Evolutionary conservation across 805 yeast species (phyloP).

Genomic region (Sugiyamaella americana): DNA sequence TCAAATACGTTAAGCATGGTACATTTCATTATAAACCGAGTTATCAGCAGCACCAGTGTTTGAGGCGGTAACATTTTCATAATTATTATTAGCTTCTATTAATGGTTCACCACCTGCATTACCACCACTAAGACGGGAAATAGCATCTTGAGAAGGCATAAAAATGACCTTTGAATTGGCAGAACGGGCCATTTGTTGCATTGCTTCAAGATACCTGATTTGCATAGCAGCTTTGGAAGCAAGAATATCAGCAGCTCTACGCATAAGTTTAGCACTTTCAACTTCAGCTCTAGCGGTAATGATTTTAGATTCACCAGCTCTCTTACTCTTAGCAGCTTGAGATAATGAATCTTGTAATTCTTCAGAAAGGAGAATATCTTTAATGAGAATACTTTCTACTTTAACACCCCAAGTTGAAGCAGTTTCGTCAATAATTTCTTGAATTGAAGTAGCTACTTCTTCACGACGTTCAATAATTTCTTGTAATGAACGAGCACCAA

Average conservation of each 20-base stretch:
- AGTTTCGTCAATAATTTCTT: slow-evolving; percentile 52
- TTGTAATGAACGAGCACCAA: slow-evolving; percentile 59
- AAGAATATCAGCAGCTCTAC: slow-evolving; percentile 71
- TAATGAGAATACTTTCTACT: slow-evolving; percentile 61
- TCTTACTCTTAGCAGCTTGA: slow-evolving; percentile 68
- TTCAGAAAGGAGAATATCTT: slow-evolving; percentile 52
- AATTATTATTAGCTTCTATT: no score
- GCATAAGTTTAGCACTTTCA: slow-evolving; percentile 67
- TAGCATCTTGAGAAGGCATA: slow-evolving; percentile 51
- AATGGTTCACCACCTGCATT: no score
- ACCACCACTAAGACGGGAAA: slow-evolving; percentile 32
- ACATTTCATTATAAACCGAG: no score
- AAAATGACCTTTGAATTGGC: slow-evolving; percentile 64
- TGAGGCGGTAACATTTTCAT: no score
- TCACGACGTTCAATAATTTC: slow-evolving; percentile 70
- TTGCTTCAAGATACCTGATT: slow-evolving; percentile 71
- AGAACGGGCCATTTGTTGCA: slow-evolving; percentile 62
- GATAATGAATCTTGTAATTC: slow-evolving; percentile 56
- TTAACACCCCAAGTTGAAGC: slow-evolving; percentile 67
- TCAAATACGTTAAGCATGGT: no score
- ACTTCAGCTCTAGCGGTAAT: slow-evolving; percentile 72
- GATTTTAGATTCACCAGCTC: slow-evolving; percentile 72
- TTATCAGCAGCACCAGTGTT: no score
- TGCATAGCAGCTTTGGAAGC: slow-evolving; percentile 75
- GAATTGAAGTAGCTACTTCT: slow-evolving; percentile 61